Percentiles rank a stretch among this genome's conserved stretches.
Evolutionary conservation across 768 basidiomycete species (phyloP).

Genomic region (Leccinum sublutescens): DNA sequence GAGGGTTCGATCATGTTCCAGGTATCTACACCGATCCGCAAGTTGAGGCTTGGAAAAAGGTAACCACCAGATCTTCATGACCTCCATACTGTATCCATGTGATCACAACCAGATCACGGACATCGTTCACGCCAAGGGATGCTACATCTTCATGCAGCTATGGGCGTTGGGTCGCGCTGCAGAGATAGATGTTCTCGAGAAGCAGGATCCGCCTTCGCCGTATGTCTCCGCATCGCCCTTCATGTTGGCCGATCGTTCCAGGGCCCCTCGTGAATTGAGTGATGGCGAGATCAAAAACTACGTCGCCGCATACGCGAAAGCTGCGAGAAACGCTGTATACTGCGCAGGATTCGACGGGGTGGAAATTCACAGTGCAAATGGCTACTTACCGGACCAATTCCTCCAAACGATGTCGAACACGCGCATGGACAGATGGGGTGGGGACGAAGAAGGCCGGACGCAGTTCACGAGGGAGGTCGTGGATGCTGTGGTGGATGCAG

Average conservation of each 20-base stretch:
- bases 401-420: neutral
- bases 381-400: slow-evolving; percentile 26
- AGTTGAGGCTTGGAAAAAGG: slow-evolving; percentile 43
- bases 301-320: slow-evolving; percentile 27
- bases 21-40: too few species aligned
- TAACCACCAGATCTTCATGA: slow-evolving; percentile 2
- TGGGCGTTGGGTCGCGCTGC: slow-evolving; percentile 31
- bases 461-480: slow-evolving; percentile 50
- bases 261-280: slow-evolving; percentile 16
- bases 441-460: slow-evolving; percentile 48
- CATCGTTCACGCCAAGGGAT: slow-evolving; percentile 54
- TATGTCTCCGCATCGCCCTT: slow-evolving; percentile 37
- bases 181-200: slow-evolving; percentile 28
- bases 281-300: slow-evolving; percentile 32
- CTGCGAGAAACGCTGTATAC: slow-evolving; percentile 23
- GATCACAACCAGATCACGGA: slow-evolving; percentile 44
- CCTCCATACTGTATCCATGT: neutral
- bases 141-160: slow-evolving; percentile 3
- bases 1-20: slow-evolving; percentile 5
- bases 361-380: slow-evolving; percentile 38
- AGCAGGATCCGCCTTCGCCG: slow-evolving; percentile 28
- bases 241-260: slow-evolving; percentile 12
- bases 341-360: slow-evolving; percentile 28
- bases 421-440: neutral
- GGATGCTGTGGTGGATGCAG: slow-evolving; percentile 32